Evolutionary conservation across 331 rosid species (phyloP).

Genomic region (Quercus phellos): DNA sequence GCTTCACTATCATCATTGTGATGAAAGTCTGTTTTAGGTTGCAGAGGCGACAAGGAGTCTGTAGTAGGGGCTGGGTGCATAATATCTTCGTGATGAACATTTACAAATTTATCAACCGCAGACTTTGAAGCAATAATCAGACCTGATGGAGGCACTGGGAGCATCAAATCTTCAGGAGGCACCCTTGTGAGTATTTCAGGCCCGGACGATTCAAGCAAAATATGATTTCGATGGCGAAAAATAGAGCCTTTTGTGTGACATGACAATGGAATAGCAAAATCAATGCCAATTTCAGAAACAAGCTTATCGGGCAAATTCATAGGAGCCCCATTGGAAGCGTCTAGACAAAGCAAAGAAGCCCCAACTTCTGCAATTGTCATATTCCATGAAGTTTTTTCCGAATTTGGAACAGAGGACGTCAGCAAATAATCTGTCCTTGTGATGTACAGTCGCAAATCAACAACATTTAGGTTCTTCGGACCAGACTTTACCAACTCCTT

Average conservation of each 20-base stretch:
- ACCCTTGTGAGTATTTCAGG: conserved; percentile 21
- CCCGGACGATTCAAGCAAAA: conserved; percentile 27
- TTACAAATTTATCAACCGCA: conserved; percentile 7
- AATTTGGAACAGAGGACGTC: conserved; percentile 38
- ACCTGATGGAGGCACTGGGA: conserved; percentile 23
- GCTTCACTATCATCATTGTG: conserved; percentile 19
- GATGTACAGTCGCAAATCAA: conserved; percentile 41
- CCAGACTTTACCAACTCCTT: conserved; percentile 35
- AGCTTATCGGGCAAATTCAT: conserved; percentile 29
- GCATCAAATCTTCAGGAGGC: conserved; percentile 19
- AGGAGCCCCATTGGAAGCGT: conserved; percentile 15
- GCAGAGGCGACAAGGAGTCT: conserved; percentile 13
- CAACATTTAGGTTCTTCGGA: conserved; percentile 16
- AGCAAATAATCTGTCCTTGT: conserved; percentile 57
- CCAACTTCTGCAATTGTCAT: conserved; percentile 58
- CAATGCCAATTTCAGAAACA: conserved; percentile 38
- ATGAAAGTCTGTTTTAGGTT: conserved; percentile 3
- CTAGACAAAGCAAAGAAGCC: conserved; percentile 52
- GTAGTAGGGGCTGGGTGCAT: conserved; percentile 23
- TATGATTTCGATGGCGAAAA: conserved; percentile 37
- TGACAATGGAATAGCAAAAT: conserved; percentile 53
- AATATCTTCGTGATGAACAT: conserved; percentile 6
- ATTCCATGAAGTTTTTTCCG: conserved; percentile 57
- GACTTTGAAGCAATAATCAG: conserved; percentile 41
- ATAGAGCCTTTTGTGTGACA: conserved; percentile 47